Percentiles rank a stretch among this genome's conserved stretches.
phyloP scores from a whole-genome alignment of 2,329 filamentous ascomycete species.

The Penicillium janthinellum region DNA sequence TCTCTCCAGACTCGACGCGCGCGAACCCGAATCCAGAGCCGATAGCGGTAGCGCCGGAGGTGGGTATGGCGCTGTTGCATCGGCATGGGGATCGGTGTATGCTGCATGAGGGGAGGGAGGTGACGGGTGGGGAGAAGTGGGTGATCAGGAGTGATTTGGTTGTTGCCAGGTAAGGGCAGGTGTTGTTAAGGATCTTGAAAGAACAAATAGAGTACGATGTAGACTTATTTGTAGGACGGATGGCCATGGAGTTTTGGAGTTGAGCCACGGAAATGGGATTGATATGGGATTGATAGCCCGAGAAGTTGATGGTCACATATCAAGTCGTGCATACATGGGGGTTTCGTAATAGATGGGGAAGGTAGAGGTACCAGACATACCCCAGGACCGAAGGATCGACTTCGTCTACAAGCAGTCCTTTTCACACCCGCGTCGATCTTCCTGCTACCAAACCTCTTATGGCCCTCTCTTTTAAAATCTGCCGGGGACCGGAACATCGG shows the following conservation, averaged over 20 bases:
- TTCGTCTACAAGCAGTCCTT: too few relatives aligned
- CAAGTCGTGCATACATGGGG: too few relatives aligned
- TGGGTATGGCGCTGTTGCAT: conserved; percentile 84
- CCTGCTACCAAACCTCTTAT: too few relatives aligned
- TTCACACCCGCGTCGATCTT: too few relatives aligned
- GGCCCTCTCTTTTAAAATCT: neutral
- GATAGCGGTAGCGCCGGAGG: conserved; percentile 72
- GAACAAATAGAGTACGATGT: too few relatives aligned
- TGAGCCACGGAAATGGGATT: too few relatives aligned
- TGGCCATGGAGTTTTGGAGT: neutral
- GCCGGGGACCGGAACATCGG: neutral
- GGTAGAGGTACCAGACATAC: too few relatives aligned
- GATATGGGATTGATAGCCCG: too few relatives aligned
- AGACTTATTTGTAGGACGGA: conserved; percentile 8
- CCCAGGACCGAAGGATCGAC: too few relatives aligned
- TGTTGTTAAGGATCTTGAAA: too few relatives aligned
- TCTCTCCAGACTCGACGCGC: conserved; percentile 69
- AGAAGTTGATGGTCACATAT: too few relatives aligned
- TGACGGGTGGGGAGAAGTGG: conserved; percentile 84
- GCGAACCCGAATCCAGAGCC: conserved; percentile 57
- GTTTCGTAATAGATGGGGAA: too few relatives aligned
- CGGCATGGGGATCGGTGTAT: conserved; percentile 88
- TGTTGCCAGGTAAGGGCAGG: conserved; percentile 33
- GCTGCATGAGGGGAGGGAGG: conserved; percentile 82
- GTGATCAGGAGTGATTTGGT: conserved; percentile 79